Percentiles rank a stretch among this genome's conserved stretches.
Evolutionary conservation across 2,329 filamentous ascomycete species (phyloP).

Genomic region (Talaromyces sp.): DNA sequence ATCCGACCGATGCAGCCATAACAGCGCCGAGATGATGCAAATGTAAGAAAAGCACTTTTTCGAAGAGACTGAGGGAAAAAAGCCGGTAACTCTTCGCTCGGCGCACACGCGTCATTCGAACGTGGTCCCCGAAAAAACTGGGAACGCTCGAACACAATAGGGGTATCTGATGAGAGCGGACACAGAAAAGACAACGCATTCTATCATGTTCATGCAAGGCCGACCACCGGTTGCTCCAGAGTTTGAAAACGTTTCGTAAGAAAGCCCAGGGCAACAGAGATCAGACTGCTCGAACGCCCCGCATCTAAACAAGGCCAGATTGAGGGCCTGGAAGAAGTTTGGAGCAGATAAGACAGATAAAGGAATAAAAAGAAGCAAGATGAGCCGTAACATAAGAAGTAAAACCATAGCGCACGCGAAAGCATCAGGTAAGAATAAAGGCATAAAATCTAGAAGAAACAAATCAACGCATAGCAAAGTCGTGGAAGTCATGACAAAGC

Average conservation of each 20-base stretch:
- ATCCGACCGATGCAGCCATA: conserved; percentile 44
- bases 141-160: conserved; percentile 43
- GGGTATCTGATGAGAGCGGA: conserved; percentile 53
- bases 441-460: conserved; percentile 15
- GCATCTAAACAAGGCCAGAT: conserved; percentile 39
- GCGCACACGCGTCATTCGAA: conserved; percentile 42
- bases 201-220: conserved; percentile 54
- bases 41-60: conserved; percentile 41
- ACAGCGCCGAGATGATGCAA: conserved; percentile 43
- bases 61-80: conserved; percentile 31
- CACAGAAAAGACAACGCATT: conserved; percentile 54
- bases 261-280: conserved; percentile 30
- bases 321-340: conserved; percentile 32
- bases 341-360: conserved; percentile 29
- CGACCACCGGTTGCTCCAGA: conserved; percentile 36
- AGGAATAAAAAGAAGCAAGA: conserved; percentile 26
- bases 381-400: conserved; percentile 16
- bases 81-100: conserved; percentile 40
- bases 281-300: conserved; percentile 44
- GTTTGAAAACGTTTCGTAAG: conserved; percentile 15
- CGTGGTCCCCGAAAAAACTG: conserved; percentile 33
- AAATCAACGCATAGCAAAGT: conserved; percentile 36
- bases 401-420: conserved; percentile 7
- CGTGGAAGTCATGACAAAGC: conserved; percentile 51
- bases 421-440: conserved; percentile 20